These are phyloP conservation scores for Myxozyma neotropica DNA, from an alignment of 805 yeast genomes.

Conservation along the genomic window DNA sequence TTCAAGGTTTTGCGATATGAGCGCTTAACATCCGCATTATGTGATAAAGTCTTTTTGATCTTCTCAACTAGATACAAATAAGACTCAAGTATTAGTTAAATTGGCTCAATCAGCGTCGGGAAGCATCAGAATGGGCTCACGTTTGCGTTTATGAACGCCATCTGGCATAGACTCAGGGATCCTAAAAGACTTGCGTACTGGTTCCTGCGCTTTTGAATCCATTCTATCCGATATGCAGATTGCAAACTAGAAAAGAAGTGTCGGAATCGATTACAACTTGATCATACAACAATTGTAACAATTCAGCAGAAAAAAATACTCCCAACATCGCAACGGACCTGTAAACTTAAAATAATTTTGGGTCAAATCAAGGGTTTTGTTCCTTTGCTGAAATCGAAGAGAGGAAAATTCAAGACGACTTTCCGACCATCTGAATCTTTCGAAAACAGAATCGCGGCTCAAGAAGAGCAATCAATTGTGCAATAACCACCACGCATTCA, in stretches of 20 bases:
- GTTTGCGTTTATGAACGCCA: conserved; percentile 31
- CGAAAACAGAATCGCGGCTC: too few species aligned
- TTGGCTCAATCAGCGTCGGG: background rate
- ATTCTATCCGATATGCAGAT: background rate
- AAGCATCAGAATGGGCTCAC: conserved; percentile 12
- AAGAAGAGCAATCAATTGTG: too few species aligned
- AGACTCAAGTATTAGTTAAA: background rate
- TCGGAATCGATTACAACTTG: too few species aligned
- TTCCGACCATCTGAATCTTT: too few species aligned
- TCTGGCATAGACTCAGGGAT: conserved; percentile 31
- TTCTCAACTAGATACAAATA: conserved; percentile 15
- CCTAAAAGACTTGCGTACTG: conserved; percentile 6
- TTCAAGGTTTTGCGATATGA: conserved; percentile 21
- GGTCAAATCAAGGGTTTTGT: background rate
- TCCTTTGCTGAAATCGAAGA: too few species aligned
- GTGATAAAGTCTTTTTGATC: conserved; percentile 22
- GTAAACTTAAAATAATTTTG: background rate
- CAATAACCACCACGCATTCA: too few species aligned
- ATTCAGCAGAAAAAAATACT: background rate
- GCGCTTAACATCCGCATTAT: conserved; percentile 29
- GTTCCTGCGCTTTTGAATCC: background rate
- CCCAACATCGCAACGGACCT: background rate
- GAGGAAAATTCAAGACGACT: background rate
- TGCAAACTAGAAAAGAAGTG: background rate
- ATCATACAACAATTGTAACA: background rate